phyloP scores from a whole-genome alignment of 257 asterid genomes.

The Nicotiana noctiflora region DNA sequence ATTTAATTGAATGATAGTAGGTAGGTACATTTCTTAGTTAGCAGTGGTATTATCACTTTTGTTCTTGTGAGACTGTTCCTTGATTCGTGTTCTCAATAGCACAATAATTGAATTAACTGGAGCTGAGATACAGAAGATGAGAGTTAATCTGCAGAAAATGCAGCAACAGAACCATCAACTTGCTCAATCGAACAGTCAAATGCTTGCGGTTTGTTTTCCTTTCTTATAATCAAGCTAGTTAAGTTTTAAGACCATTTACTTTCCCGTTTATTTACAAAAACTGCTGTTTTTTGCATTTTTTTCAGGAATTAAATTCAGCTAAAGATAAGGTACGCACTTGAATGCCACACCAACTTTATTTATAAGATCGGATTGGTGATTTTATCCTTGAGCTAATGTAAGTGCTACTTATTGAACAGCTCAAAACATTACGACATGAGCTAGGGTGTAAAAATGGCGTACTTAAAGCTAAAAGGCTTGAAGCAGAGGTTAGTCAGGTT shows the following conservation, averaged over 20 bases:
- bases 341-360: slow-evolving; percentile 4
- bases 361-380: not conserved
- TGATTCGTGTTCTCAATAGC: slow-evolving; percentile 30
- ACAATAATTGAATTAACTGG: slow-evolving; percentile 54
- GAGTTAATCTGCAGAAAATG: slow-evolving; percentile 46
- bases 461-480: slow-evolving; percentile 36
- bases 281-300: not conserved
- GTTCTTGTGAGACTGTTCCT: slow-evolving; percentile 15
- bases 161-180: slow-evolving; percentile 58
- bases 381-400: not conserved
- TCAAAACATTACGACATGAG: slow-evolving; percentile 56
- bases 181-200: slow-evolving; percentile 45
- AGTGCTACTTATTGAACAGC: slow-evolving; percentile 15
- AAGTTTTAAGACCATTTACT: not conserved
- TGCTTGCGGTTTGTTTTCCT: slow-evolving; percentile 42
- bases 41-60: not conserved
- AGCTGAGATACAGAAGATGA: slow-evolving; percentile 52
- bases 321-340: slow-evolving; percentile 56
- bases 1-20: not conserved
- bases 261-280: not conserved
- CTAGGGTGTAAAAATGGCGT: slow-evolving; percentile 57
- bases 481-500: slow-evolving; percentile 37
- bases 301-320: slow-evolving; percentile 68
- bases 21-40: not conserved
- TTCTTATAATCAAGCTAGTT: not conserved